Evolutionary conservation across 2,329 filamentous ascomycete species (phyloP).

Genomic region (Sphaerulina vaccinii): DNA sequence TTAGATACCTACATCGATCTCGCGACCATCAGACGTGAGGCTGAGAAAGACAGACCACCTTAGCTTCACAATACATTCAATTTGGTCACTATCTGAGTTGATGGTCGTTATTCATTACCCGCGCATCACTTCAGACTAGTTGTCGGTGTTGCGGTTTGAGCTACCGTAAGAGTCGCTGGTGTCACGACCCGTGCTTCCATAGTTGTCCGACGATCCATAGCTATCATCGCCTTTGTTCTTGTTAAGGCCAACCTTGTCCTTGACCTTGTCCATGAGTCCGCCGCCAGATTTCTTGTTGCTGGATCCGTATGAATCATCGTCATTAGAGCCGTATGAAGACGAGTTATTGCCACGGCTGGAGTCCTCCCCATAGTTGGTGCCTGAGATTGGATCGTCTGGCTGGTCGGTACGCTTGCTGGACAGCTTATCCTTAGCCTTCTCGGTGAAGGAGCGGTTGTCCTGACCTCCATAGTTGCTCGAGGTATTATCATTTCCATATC

Average conservation of each 20-base stretch:
- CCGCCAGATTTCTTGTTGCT: neutral
- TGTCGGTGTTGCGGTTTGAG: too few species aligned
- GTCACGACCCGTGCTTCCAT: neutral
- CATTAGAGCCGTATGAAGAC: neutral
- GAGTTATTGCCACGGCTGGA: neutral
- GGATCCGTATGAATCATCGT: neutral
- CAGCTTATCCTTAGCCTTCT: slow-evolving; percentile 9
- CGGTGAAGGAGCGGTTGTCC: neutral
- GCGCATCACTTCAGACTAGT: too few species aligned
- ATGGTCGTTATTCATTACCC: too few species aligned
- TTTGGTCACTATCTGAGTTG: too few species aligned
- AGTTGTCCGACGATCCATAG: slow-evolving; percentile 9
- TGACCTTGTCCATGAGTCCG: slow-evolving; percentile 15
- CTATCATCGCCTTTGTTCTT: slow-evolving; percentile 9
- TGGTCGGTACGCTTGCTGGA: slow-evolving; percentile 4
- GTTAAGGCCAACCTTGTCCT: slow-evolving; percentile 13
- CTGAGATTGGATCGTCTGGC: slow-evolving; percentile 1
- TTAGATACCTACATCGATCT: too few species aligned
- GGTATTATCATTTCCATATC: neutral
- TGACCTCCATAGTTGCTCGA: slow-evolving; percentile 1
- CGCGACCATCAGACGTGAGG: too few species aligned
- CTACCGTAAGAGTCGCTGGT: neutral
- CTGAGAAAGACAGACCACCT: too few species aligned
- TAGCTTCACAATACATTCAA: too few species aligned
- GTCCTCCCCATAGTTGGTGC: slow-evolving; percentile 10